These are phyloP conservation scores for Talaromyces atroroseus DNA, from an alignment of 2,329 filamentous ascomycete species.

Conservation along the genomic window DNA sequence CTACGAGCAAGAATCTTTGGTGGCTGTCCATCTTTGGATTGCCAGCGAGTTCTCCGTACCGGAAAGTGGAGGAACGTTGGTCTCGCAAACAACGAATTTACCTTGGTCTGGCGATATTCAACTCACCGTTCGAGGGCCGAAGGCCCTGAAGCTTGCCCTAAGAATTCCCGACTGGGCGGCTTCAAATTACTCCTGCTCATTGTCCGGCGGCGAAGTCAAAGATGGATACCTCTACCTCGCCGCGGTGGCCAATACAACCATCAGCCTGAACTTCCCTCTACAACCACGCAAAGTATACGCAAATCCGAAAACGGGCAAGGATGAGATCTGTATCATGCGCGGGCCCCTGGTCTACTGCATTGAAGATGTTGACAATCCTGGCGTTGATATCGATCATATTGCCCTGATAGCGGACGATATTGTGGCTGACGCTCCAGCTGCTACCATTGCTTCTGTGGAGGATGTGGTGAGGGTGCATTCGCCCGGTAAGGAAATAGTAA, in stretches of 20 bases:
- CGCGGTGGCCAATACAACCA: constrained; percentile 31
- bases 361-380: constrained; percentile 53
- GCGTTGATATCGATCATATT: constrained; percentile 48
- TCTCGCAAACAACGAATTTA: constrained; percentile 52
- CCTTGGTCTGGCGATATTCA: constrained; percentile 52
- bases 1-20: constrained; percentile 12
- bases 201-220: constrained; percentile 20
- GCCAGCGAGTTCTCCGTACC: constrained; percentile 29
- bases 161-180: constrained; percentile 50
- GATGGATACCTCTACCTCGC: constrained; percentile 49
- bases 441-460: constrained; percentile 24
- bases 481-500: constrained; percentile 10
- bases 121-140: constrained; percentile 38
- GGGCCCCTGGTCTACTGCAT: constrained; percentile 58
- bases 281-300: constrained; percentile 46
- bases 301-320: constrained; percentile 53
- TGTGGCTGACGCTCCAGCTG: constrained; percentile 17
- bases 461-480: constrained; percentile 5
- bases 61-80: constrained; percentile 27
- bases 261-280: constrained; percentile 46
- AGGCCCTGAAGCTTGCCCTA: constrained; percentile 41
- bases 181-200: constrained; percentile 13
- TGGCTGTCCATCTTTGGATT: constrained; percentile 40
- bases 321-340: constrained; percentile 50
- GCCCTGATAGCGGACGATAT: constrained; percentile 18